phyloP scores from a whole-genome alignment of 2,329 filamentous ascomycete species.

The Botrytis fabae region DNA sequence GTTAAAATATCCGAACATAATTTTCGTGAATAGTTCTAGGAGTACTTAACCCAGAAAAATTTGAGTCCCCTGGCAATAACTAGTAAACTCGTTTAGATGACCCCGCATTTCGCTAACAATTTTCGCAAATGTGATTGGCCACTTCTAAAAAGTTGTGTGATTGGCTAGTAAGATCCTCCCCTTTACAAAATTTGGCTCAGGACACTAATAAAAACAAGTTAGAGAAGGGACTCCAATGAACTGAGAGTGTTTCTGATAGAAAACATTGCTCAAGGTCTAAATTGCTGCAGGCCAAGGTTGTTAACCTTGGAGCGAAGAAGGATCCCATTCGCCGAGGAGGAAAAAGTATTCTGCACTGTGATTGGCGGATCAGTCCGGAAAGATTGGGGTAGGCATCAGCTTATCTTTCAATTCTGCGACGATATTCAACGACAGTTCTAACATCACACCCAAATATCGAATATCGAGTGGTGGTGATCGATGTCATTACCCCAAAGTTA shows the following conservation, averaged over 20 bases:
- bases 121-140: neutral
- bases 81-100: neutral
- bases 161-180: neutral
- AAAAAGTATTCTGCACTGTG: neutral
- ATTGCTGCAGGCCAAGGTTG: neutral
- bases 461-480: neutral
- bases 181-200: neutral
- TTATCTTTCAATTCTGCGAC: neutral
- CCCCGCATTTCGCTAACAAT: neutral
- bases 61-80: neutral
- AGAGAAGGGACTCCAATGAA: neutral
- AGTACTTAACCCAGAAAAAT: rapidly evolving
- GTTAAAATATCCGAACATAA: rapidly evolving
- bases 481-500: neutral
- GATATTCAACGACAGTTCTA: neutral
- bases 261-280: neutral
- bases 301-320: neutral
- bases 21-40: rapidly evolving
- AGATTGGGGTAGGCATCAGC: neutral
- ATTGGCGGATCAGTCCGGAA: neutral
- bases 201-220: neutral
- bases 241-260: rapidly evolving
- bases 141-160: neutral
- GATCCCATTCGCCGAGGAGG: neutral
- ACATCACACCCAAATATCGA: neutral